Evolutionary conservation across 768 basidiomycete genomes (phyloP).

Genomic region (Phlebiopsis gigantea): DNA sequence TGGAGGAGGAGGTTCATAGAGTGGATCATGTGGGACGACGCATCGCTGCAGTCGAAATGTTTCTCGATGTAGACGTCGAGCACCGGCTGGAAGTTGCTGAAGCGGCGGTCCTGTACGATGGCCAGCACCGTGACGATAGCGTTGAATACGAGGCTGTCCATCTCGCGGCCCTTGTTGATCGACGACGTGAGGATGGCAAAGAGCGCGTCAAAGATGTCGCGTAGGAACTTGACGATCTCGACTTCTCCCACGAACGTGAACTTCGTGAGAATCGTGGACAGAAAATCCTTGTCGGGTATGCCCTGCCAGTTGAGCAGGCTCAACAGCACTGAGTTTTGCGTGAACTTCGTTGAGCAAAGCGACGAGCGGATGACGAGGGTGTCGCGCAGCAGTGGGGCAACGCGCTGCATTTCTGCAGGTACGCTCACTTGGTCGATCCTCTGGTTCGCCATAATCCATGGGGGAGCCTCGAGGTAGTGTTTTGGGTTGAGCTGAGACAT

Average conservation of each 20-base stretch:
- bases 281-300: constrained; percentile 53
- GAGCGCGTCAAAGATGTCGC: constrained; percentile 88
- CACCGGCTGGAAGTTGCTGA: constrained; percentile 92
- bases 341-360: constrained; percentile 87
- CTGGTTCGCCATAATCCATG: constrained; percentile 51
- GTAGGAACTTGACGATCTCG: constrained; percentile 90
- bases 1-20: constrained; percentile 81
- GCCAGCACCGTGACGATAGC: constrained; percentile 88
- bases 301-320: constrained; percentile 79
- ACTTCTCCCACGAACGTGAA: constrained; percentile 93
- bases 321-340: constrained; percentile 83
- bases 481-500: constrained; percentile 55
- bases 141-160: constrained; percentile 86
- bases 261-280: constrained; percentile 70
- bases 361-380: constrained; percentile 79
- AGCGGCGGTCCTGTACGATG: constrained; percentile 89
- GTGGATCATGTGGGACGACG: constrained; percentile 78
- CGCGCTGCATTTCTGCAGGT: constrained; percentile 54
- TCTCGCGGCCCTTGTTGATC: constrained; percentile 67
- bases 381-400: constrained; percentile 71
- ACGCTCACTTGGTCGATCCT: constrained; percentile 54
- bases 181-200: constrained; percentile 82
- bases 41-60: constrained; percentile 78
- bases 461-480: constrained; percentile 67
- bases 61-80: constrained; percentile 90